Conservation (phyloP, 345 rosid species). For the Gossypium anomalum region DNA sequence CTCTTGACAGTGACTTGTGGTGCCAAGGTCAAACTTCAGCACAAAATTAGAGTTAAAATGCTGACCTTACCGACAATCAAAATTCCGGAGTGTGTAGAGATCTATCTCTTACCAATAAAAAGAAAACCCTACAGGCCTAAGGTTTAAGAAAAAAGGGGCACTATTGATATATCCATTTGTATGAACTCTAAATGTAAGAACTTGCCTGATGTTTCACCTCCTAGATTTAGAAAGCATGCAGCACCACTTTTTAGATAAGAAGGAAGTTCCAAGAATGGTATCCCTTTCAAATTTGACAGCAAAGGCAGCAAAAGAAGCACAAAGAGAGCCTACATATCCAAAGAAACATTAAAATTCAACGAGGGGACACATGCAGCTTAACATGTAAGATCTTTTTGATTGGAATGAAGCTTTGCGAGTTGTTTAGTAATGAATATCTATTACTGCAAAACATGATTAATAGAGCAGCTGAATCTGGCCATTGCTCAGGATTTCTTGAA, state of each 20-base stretch:
- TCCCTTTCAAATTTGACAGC: conserved; percentile 78
- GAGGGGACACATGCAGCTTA: conserved; percentile 1
- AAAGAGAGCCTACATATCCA: conserved; percentile 68
- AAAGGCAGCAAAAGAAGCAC: conserved; percentile 70
- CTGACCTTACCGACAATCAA: not conserved
- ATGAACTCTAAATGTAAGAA: conserved; percentile 6
- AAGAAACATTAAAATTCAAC: not conserved
- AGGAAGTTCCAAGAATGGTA: conserved; percentile 64
- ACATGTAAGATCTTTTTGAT: not conserved
- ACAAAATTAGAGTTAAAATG: not conserved
- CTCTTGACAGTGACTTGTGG: not conserved
- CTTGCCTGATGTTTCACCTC: conserved; percentile 54
- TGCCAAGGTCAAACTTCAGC: not conserved
- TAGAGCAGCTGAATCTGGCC: not conserved
- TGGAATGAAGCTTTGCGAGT: not conserved
- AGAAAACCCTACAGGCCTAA: not conserved
- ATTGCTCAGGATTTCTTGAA: not conserved
- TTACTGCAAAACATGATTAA: not conserved
- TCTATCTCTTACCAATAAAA: not conserved
- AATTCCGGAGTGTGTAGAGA: not conserved
- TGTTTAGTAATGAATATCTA: not conserved
- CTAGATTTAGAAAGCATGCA: conserved; percentile 69
- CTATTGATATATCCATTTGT: not conserved
- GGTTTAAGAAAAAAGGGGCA: not conserved
- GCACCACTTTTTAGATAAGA: conserved; percentile 68